A percentile compares a stretch with the other conserved stretches of the same genome.
Evolutionary conservation across 1,139 yeast genomes (phyloP).

Genomic region (Pichia cactophila): DNA sequence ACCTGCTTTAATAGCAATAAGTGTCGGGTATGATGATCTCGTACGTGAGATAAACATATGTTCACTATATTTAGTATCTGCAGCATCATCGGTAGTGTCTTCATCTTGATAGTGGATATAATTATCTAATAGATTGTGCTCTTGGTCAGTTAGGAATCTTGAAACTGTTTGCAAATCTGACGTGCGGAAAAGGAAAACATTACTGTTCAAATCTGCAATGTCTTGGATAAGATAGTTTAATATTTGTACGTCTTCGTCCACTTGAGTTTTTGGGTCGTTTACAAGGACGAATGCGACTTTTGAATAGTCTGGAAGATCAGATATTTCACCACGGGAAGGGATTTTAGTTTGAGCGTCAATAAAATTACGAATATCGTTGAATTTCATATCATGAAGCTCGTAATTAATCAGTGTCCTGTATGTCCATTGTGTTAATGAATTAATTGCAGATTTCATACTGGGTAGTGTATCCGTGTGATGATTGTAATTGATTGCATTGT

Average conservation of each 20-base stretch:
- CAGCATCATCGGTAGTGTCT: neutral
- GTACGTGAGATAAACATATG: slow-evolving; percentile 44
- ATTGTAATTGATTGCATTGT: slow-evolving; percentile 29
- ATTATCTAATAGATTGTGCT: slow-evolving; percentile 37
- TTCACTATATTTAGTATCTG: slow-evolving; percentile 29
- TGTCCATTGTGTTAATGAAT: slow-evolving; percentile 32
- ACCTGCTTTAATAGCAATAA: slow-evolving; percentile 52
- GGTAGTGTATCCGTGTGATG: neutral
- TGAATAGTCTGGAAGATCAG: slow-evolving; percentile 32
- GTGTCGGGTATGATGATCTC: slow-evolving; percentile 52
- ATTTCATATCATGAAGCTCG: slow-evolving; percentile 32
- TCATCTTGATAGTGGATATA: slow-evolving; percentile 15
- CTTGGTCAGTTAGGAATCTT: slow-evolving; percentile 36
- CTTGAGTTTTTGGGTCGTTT: slow-evolving; percentile 43
- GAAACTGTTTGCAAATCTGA: slow-evolving; percentile 37
- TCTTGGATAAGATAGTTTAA: slow-evolving; percentile 54
- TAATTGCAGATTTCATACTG: slow-evolving; percentile 17
- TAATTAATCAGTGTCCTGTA: slow-evolving; percentile 31
- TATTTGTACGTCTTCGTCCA: slow-evolving; percentile 54
- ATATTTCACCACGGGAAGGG: slow-evolving; percentile 21
- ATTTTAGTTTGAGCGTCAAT: slow-evolving; percentile 33
- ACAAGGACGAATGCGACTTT: slow-evolving; percentile 45
- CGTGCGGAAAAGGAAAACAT: slow-evolving; percentile 46
- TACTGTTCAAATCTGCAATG: slow-evolving; percentile 47
- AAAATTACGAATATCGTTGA: slow-evolving; percentile 34